phyloP scores from a whole-genome alignment of 2,329 filamentous ascomycete species.

The Xylariales sp. region DNA sequence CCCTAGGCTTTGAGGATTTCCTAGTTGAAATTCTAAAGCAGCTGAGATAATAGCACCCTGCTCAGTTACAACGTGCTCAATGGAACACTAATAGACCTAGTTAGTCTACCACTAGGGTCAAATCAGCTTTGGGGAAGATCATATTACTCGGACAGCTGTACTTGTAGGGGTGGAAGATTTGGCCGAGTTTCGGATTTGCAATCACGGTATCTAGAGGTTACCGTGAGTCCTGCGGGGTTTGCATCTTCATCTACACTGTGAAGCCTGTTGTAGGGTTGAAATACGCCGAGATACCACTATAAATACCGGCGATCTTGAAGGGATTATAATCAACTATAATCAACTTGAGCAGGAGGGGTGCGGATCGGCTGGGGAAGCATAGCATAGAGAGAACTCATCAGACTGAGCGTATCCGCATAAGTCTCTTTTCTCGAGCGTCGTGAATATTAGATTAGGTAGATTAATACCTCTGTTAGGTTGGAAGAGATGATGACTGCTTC shows the following conservation, averaged over 20 bases:
- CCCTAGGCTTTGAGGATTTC: constrained; percentile 84
- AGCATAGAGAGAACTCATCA: constrained; percentile 3
- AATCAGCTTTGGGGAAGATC: neutral
- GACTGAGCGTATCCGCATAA: constrained; percentile 5
- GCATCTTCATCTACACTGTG: constrained; percentile 3
- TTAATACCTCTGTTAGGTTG: constrained; percentile 10
- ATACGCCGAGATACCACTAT: constrained; percentile 26
- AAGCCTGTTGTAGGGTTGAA: constrained; percentile 11
- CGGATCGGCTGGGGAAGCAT: neutral
- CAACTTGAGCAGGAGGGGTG: neutral
- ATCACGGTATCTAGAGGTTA: neutral
- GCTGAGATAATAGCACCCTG: constrained; percentile 58
- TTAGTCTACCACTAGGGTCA: constrained; percentile 2
- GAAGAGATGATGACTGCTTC: constrained; percentile 3
- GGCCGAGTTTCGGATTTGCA: constrained; percentile 3
- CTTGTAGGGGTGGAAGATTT: constrained; percentile 5
- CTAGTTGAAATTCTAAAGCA: constrained; percentile 75
- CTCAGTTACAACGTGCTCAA: neutral
- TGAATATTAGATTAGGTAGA: constrained; percentile 10
- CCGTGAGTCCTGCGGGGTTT: neutral
- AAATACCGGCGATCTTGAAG: constrained; percentile 29
- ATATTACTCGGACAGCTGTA: constrained; percentile 16
- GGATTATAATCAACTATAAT: constrained; percentile 24
- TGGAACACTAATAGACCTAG: neutral
- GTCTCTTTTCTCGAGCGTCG: neutral